These are phyloP conservation scores for Globisporangium megalacanthum DNA, from an alignment of 352 stramenopile species.

Conservation along the genomic window DNA sequence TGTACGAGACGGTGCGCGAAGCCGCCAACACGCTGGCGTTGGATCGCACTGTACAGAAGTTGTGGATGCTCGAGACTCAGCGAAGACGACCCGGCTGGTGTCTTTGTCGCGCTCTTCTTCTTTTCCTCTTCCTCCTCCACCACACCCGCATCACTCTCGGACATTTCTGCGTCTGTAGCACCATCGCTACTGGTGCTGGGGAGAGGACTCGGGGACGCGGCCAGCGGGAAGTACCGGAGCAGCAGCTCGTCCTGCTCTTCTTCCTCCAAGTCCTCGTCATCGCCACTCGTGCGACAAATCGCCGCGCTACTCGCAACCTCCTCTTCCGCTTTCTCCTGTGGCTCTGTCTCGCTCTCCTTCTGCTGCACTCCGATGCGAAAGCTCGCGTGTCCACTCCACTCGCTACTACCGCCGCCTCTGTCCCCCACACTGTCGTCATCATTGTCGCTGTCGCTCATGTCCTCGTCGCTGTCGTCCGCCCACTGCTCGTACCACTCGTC, in stretches of 20 bases:
- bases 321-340: background rate
- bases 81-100: background rate
- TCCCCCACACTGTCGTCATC: conserved; percentile 7
- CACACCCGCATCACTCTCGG: conserved; percentile 2
- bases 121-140: background rate
- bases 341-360: background rate
- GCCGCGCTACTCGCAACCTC: background rate
- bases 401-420: background rate
- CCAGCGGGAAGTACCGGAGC: conserved; percentile 34
- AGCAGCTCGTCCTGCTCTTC: conserved; percentile 26
- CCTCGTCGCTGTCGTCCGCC: conserved; percentile 32
- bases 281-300: background rate
- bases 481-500: conserved; percentile 68
- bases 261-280: background rate
- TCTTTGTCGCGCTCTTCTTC: no score
- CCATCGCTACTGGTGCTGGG: background rate
- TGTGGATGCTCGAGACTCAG: conserved; percentile 8
- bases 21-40: background rate
- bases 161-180: conserved; percentile 6
- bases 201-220: background rate
- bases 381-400: background rate
- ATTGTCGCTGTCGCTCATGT: background rate
- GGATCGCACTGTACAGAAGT: background rate
- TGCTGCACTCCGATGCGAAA: background rate
- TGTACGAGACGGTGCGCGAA: conserved; percentile 28